phyloP scores from a whole-genome alignment of 129 eudicot species.

The Tagetes patula region DNA sequence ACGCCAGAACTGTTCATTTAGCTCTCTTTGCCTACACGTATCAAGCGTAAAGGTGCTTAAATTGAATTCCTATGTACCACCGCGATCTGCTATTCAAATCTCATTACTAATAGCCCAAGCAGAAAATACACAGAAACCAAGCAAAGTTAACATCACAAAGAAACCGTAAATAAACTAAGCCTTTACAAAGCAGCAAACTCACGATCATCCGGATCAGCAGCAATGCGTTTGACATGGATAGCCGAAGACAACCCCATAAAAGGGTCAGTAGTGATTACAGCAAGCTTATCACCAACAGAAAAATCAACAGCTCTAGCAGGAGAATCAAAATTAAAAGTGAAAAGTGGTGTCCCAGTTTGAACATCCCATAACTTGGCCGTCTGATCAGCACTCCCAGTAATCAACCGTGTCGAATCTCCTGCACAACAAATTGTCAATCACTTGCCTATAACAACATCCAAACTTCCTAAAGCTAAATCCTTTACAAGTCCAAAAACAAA shows the following conservation, averaged over 20 bases:
- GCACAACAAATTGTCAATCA: conserved; percentile 11
- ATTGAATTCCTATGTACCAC: neutral
- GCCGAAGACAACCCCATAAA: conserved; percentile 83
- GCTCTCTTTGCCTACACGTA: neutral
- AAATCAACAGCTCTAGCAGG: conserved; percentile 92
- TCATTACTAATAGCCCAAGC: neutral
- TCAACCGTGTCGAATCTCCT: conserved; percentile 70
- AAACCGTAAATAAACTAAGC: too few relatives aligned
- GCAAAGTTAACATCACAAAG: neutral
- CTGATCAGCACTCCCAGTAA: conserved; percentile 97
- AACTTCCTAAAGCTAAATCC: neutral
- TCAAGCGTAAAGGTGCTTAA: neutral
- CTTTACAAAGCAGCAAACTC: conserved; percentile 24
- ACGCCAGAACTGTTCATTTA: neutral
- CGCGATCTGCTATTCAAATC: neutral
- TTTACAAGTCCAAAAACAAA: neutral
- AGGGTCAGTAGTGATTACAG: conserved; percentile 86
- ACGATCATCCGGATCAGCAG: conserved; percentile 69
- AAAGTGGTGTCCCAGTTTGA: conserved; percentile 58
- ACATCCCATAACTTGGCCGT: conserved; percentile 88
- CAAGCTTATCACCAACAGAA: conserved; percentile 85
- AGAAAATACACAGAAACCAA: neutral
- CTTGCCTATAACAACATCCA: neutral
- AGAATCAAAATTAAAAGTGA: conserved; percentile 71
- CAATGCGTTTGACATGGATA: conserved; percentile 72